phyloP scores from a whole-genome alignment of 2,329 filamentous ascomycete species.

The Orbilia ellipsospora region DNA sequence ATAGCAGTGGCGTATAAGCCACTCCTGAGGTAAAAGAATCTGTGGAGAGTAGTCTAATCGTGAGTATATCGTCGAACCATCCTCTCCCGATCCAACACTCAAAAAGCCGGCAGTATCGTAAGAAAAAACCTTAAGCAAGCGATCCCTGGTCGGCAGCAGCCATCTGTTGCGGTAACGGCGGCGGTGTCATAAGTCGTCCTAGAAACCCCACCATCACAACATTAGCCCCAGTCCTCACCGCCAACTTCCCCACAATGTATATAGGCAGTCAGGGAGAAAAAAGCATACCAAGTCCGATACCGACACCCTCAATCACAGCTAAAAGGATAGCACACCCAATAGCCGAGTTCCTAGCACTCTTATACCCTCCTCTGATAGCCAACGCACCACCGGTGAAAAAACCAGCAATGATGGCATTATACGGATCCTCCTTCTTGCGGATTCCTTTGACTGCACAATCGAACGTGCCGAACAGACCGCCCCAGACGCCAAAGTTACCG shows the following conservation, averaged over 20 bases:
- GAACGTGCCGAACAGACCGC: constrained; percentile 92
- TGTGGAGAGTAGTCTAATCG: constrained; percentile 12
- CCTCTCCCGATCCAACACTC: not conserved
- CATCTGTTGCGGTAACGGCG: constrained; percentile 49
- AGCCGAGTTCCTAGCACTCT: constrained; percentile 91
- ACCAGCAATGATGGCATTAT: constrained; percentile 96
- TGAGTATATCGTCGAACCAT: not conserved
- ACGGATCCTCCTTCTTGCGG: constrained; percentile 96
- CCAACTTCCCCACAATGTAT: not conserved
- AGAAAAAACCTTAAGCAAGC: constrained; percentile 25
- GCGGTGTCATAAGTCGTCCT: constrained; percentile 50
- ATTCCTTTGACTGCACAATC: constrained; percentile 97
- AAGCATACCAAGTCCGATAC: constrained; percentile 49
- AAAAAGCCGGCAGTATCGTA: not conserved
- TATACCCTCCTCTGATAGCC: constrained; percentile 89
- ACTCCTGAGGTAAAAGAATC: not conserved
- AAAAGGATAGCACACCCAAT: constrained; percentile 95
- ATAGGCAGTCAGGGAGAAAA: not conserved
- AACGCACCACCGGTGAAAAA: constrained; percentile 96
- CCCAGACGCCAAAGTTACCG: constrained; percentile 98
- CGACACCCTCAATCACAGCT: constrained; percentile 96
- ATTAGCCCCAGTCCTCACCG: constrained; percentile 3
- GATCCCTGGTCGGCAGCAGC: constrained; percentile 38
- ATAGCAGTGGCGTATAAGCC: not conserved
- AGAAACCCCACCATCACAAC: not conserved